These are phyloP conservation scores for Phialemonium atrogriseum DNA, from an alignment of 2,329 filamentous ascomycete species.

Conservation along the genomic window DNA sequence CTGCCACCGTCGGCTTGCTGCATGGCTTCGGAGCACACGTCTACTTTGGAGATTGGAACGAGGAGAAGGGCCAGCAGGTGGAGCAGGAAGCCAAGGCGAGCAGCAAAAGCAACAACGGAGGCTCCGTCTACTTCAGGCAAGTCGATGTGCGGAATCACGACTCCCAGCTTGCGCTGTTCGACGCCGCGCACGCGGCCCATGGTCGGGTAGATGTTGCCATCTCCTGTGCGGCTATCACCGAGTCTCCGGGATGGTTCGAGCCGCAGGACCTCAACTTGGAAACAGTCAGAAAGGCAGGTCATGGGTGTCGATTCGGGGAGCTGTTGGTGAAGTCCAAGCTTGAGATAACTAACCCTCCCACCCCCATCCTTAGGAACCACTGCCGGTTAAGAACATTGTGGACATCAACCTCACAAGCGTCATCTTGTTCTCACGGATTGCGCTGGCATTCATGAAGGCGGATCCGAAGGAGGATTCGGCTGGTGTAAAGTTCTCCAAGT, in stretches of 20 bases:
- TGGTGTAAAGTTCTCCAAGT: constrained; percentile 13
- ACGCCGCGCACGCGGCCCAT: constrained; percentile 32
- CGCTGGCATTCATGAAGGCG: constrained; percentile 37
- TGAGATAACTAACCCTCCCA: too few species aligned
- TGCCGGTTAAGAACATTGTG: constrained; percentile 25
- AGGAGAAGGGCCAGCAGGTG: constrained; percentile 10
- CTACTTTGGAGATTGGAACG: constrained; percentile 19
- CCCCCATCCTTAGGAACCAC: constrained; percentile 15
- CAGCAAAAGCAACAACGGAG: constrained; percentile 4
- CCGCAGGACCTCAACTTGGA: constrained; percentile 29
- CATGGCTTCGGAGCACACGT: constrained; percentile 15
- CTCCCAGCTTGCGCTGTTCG: constrained; percentile 37
- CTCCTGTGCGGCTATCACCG: constrained; percentile 33
- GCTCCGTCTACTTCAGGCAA: constrained; percentile 25
- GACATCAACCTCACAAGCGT: constrained; percentile 39
- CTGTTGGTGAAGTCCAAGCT: too few species aligned
- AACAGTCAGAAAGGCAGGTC: constrained; percentile 28
- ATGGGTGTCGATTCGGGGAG: too few species aligned
- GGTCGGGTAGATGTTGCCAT: constrained; percentile 40
- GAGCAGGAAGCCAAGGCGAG: constrained; percentile 7
- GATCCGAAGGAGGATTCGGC: background rate
- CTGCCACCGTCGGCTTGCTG: constrained; percentile 13
- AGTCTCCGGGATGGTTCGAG: constrained; percentile 35
- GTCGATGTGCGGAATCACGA: constrained; percentile 37
- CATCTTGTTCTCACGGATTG: constrained; percentile 38